phyloP scores from a whole-genome alignment of 1,284 basidiomycete genomes.

The Ustilago bromivora region DNA sequence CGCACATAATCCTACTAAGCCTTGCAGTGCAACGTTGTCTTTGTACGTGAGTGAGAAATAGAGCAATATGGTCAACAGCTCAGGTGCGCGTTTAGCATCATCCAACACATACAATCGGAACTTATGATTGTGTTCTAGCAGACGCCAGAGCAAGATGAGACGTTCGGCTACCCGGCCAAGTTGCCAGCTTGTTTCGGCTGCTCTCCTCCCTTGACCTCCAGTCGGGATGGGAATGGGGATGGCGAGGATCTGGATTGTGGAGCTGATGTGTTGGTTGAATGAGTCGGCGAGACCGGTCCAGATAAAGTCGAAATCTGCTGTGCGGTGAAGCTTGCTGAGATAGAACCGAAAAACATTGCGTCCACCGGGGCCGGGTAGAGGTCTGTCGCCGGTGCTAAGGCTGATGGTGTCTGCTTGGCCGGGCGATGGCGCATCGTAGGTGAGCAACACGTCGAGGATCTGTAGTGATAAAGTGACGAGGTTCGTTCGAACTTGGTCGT shows the following conservation, averaged over 20 bases:
- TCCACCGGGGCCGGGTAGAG: constrained; percentile 29
- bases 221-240: constrained; percentile 40
- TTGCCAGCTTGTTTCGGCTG: constrained; percentile 38
- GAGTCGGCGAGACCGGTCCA: constrained; percentile 39
- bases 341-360: constrained; percentile 64
- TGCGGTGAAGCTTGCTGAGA: constrained; percentile 64
- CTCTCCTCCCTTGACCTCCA: constrained; percentile 24
- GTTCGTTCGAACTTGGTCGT: constrained; percentile 44
- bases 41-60: constrained; percentile 55
- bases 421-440: constrained; percentile 48
- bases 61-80: constrained; percentile 45
- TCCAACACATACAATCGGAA: constrained; percentile 59
- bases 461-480: constrained; percentile 57
- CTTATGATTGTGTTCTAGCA: constrained; percentile 57
- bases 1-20: constrained; percentile 85
- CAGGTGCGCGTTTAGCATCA: constrained; percentile 43
- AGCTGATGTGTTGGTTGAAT: constrained; percentile 46
- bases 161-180: constrained; percentile 59
- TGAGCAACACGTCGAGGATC: constrained; percentile 59
- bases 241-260: constrained; percentile 44
- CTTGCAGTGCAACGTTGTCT: constrained; percentile 80
- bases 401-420: constrained; percentile 35
- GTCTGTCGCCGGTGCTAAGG: constrained; percentile 37
- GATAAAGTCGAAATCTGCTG: constrained; percentile 61
- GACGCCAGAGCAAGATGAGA: constrained; percentile 57